Evolutionary conservation across 208 protist genomes (phyloP).

Genomic region (Acanthamoeba divionensis): DNA sequence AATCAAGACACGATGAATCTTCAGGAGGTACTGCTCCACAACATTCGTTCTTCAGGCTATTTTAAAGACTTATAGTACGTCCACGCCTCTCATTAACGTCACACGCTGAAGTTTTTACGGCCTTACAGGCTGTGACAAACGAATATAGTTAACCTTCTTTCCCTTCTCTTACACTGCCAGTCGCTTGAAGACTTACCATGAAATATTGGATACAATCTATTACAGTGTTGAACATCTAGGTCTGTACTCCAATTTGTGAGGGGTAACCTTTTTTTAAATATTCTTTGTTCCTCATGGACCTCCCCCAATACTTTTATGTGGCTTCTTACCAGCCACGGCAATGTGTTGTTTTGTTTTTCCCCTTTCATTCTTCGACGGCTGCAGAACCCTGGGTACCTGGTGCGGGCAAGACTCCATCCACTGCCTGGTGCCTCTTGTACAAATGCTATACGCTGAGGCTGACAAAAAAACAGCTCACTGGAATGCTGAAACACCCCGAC

Average conservation of each 20-base stretch:
- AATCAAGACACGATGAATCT: conserved; percentile 68
- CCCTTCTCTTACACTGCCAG: not conserved
- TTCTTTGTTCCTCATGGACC: not conserved
- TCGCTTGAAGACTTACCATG: conserved; percentile 51
- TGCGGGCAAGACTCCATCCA: conserved; percentile 62
- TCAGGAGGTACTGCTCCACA: conserved; percentile 45
- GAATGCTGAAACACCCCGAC: conserved; percentile 55
- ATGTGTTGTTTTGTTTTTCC: not conserved
- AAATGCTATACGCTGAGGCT: conserved; percentile 68
- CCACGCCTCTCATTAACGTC: not conserved
- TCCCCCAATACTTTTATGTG: not conserved
- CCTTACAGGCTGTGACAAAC: not conserved
- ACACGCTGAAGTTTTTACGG: not conserved
- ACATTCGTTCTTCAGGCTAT: conserved; percentile 63
- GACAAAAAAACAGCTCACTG: conserved; percentile 61
- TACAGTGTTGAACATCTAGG: conserved; percentile 65
- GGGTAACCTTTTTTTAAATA: not conserved
- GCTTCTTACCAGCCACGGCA: not conserved
- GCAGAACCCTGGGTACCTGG: conserved; percentile 65
- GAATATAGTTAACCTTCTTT: not conserved
- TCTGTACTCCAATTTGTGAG: conserved; percentile 48
- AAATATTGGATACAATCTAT: conserved; percentile 65
- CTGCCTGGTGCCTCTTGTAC: conserved; percentile 65
- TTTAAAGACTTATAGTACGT: conserved; percentile 68
- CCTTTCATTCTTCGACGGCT: not conserved